Conservation (phyloP, 805 yeast genomes). For the Sugiyamaella lignohabitans region DNA sequence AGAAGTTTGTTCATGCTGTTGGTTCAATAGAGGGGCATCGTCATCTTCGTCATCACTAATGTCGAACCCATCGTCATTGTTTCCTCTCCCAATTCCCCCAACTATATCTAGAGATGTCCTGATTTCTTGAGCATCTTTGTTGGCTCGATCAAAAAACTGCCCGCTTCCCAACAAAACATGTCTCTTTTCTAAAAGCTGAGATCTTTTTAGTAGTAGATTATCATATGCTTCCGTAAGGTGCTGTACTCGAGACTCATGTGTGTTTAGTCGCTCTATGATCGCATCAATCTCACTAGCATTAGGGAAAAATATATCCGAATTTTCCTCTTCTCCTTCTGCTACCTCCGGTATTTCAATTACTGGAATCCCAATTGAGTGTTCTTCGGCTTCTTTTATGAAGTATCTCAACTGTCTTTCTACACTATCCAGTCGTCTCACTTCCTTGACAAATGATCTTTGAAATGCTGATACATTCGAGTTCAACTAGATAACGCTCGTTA, state of each 20-base stretch:
- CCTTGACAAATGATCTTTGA: conserved; percentile 84
- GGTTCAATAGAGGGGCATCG: conserved; percentile 11
- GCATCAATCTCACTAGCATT: conserved; percentile 64
- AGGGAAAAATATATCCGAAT: conserved; percentile 19
- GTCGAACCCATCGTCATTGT: conserved; percentile 1
- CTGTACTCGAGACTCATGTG: conserved; percentile 62
- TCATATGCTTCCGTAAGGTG: conserved; percentile 65
- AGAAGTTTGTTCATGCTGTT: conserved; percentile 14
- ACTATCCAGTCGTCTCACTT: conserved; percentile 74
- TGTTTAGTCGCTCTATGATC: conserved; percentile 51
- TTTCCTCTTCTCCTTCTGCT: conserved; percentile 1
- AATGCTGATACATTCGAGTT: conserved; percentile 72
- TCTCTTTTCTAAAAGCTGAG: conserved; percentile 63
- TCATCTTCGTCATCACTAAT: conserved; percentile 20
- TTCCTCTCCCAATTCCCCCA: not conserved
- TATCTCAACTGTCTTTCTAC: conserved; percentile 65
- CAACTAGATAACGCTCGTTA: conserved; percentile 35
- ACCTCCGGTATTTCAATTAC: conserved; percentile 18
- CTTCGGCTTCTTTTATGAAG: conserved; percentile 26
- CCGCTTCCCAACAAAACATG: conserved; percentile 49
- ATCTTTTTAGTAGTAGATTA: conserved; percentile 53
- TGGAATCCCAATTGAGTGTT: conserved; percentile 23
- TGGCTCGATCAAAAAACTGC: conserved; percentile 40
- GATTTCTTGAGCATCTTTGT: conserved; percentile 25
- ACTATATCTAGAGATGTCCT: conserved; percentile 22